Percentiles rank a stretch among this genome's conserved stretches.
Evolutionary conservation across 2,329 filamentous ascomycete genomes (phyloP).

Genomic region (Phialocephala subalpina): DNA sequence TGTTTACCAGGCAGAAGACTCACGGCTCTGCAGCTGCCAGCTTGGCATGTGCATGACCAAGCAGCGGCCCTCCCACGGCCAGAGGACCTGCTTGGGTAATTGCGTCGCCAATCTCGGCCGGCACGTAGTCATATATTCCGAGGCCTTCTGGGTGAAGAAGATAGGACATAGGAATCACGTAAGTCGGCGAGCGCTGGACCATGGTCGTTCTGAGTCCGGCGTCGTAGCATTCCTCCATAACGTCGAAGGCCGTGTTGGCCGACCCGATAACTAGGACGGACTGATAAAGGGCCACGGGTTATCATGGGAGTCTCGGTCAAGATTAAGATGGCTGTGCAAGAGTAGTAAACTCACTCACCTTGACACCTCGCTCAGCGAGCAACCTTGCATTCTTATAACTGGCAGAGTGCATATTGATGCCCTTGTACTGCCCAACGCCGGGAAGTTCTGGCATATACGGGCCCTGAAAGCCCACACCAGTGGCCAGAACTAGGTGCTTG

Average conservation of each 20-base stretch:
- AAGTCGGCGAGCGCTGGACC: conserved; percentile 42
- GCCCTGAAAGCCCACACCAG: background rate
- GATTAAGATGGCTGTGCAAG: too few species aligned
- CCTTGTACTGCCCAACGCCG: background rate
- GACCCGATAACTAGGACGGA: conserved; percentile 10
- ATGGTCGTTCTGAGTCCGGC: conserved; percentile 47
- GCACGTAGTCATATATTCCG: background rate
- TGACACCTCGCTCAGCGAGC: background rate
- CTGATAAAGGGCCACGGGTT: too few species aligned
- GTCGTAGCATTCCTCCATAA: conserved; percentile 46
- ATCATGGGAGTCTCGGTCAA: too few species aligned
- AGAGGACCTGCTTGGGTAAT: too few species aligned
- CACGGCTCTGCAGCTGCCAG: too few species aligned
- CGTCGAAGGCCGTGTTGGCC: conserved; percentile 44
- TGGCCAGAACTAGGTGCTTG: background rate
- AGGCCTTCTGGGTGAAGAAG: background rate
- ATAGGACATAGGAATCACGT: background rate
- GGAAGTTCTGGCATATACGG: background rate
- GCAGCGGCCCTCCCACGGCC: too few species aligned
- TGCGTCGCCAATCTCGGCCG: too few species aligned
- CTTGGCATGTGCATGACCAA: too few species aligned
- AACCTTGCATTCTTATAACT: background rate
- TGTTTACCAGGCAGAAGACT: too few species aligned
- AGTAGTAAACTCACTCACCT: background rate
- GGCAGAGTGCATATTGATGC: background rate